Evolutionary conservation across 345 rosid species (phyloP), one percentile per base, ranked within the genome.

Genomic region (Syzygium jambos): DNA sequence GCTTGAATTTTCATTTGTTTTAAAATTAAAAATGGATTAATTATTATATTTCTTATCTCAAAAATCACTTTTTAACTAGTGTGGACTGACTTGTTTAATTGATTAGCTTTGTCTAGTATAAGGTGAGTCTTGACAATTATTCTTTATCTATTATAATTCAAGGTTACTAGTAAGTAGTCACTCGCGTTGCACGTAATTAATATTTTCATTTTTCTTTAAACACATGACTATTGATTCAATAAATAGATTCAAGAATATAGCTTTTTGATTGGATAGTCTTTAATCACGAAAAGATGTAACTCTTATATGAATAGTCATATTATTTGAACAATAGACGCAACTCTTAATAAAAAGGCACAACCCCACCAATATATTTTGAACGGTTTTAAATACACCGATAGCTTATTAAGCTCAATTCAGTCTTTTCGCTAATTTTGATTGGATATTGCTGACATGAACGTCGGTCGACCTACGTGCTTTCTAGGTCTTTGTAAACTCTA

Each of bases 131-230:
- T 34, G 25, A 17, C 34, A 73, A 73, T 38, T 73, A 34, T 65
- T 65, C 43, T 30, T 0, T 65, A 1, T 65, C 43, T 65, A 30
- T 65, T 9, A 30, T 10, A 34, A 68, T 68, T 4, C 46, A 68
- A 38, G 0, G 7, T 68, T 30, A 17, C 13, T 0, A 2, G 49
- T 73, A 17, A 25, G 25, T 13, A 25, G 63, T 2, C 63, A 57
- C 29, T 4, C 12, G 8, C 1, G 2, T n/a, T 27, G 14, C 3
- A 9, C 49, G 6, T 4, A 65, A 30, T 30, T 13, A 65, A 65
- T 21, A 30, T 65, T 30, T 29, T 29, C 41, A 63, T 15, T 4
- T 63, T 14, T 29, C 10, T 29, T 34, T 4, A 2, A 2, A 3
- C 46, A 34, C 78, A 68, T 68, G 11, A 68, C 38, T 68, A 0